phyloP scores from a whole-genome alignment of 306 rosid genomes.

The Dicorynia guianensis region DNA sequence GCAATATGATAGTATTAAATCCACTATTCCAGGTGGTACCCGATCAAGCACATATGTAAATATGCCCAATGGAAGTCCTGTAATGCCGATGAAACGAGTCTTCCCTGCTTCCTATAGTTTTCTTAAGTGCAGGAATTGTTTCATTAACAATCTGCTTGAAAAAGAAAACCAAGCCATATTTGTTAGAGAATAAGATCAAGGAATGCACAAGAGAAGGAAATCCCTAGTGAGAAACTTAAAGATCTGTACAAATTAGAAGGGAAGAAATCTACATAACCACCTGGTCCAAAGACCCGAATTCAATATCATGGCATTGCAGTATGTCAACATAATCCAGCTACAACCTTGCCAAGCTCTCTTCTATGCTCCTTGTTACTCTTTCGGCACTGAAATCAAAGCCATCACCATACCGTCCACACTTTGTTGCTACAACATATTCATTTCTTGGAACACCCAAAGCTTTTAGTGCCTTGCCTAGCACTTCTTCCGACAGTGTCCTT shows the following conservation, averaged over 20 bases:
- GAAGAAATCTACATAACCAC: slow-evolving; percentile 38
- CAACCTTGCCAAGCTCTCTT: slow-evolving; percentile 90
- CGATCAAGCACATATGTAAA: slow-evolving; percentile 86
- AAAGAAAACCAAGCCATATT: slow-evolving; percentile 19
- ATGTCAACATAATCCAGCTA: slow-evolving; percentile 91
- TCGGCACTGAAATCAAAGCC: slow-evolving; percentile 94
- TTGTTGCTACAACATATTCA: slow-evolving; percentile 82
- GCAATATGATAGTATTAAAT: slow-evolving; percentile 84
- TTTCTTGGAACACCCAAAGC: slow-evolving; percentile 75
- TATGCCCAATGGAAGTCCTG: slow-evolving; percentile 83
- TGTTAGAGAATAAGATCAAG: neutral
- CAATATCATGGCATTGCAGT: slow-evolving; percentile 94
- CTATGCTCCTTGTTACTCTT: slow-evolving; percentile 80
- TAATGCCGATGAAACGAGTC: slow-evolving; percentile 81
- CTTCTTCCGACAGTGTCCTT: slow-evolving; percentile 79
- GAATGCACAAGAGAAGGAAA: slow-evolving; percentile 5
- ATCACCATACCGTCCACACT: slow-evolving; percentile 84
- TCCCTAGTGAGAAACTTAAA: neutral
- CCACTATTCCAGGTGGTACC: slow-evolving; percentile 78
- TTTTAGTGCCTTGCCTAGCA: slow-evolving; percentile 81
- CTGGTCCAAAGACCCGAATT: slow-evolving; percentile 86
- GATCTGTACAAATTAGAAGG: neutral
- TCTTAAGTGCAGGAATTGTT: slow-evolving; percentile 87
- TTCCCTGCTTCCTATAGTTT: slow-evolving; percentile 85
- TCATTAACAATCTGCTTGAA: slow-evolving; percentile 71